Evolutionary conservation across 345 rosid species (phyloP).

Genomic region (Eucalyptus erythrocorys): DNA sequence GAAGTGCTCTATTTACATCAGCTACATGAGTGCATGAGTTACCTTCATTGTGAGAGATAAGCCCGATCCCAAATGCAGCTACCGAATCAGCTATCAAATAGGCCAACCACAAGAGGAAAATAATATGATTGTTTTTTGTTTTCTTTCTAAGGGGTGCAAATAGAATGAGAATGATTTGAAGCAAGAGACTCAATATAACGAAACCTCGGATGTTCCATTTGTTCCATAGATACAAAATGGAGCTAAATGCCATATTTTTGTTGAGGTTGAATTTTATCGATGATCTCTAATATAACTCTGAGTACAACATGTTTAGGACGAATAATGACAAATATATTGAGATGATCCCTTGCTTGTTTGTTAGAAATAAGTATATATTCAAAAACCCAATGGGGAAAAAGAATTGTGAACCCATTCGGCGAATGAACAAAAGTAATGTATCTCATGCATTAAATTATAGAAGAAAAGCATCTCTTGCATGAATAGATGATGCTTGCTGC

Average conservation of each 20-base stretch:
- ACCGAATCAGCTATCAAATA: not conserved
- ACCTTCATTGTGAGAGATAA: not conserved
- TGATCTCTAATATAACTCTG: accelerated
- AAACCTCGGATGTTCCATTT: not conserved
- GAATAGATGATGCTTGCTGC: not conserved
- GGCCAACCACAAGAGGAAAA: not conserved
- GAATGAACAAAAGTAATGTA: accelerated
- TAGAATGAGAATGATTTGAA: not conserved
- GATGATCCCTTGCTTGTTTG: not conserved
- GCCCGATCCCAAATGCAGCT: not conserved
- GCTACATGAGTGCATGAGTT: accelerated
- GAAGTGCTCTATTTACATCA: not conserved
- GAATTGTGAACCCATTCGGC: not conserved
- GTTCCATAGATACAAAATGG: not conserved
- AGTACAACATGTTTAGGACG: accelerated
- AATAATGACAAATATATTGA: not conserved
- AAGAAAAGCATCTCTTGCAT: not conserved
- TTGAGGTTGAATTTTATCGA: not conserved
- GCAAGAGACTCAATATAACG: accelerated
- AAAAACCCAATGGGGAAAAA: accelerated
- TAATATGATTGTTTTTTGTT: accelerated
- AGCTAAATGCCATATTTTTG: not conserved
- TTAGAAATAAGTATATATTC: not conserved
- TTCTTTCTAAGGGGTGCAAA: not conserved
- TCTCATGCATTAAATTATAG: accelerated